phyloP scores from a whole-genome alignment of 2,329 filamentous ascomycete species.

The Hysterium pulicare region DNA sequence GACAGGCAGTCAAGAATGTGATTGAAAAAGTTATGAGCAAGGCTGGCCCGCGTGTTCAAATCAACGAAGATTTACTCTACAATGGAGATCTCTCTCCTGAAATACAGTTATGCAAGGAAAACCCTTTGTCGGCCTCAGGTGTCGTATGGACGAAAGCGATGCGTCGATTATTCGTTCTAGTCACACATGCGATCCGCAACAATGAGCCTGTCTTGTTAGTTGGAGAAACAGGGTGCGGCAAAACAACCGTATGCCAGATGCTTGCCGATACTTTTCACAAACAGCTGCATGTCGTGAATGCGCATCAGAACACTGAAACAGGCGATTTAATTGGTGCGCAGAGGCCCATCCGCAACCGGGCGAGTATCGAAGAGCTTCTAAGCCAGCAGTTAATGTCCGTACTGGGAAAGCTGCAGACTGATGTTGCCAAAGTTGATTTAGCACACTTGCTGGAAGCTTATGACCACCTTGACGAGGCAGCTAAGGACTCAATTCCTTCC shows the following conservation, averaged over 20 bases:
- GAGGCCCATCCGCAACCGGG: constrained; percentile 81
- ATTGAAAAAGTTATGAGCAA: constrained; percentile 83
- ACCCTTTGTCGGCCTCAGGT: constrained; percentile 11
- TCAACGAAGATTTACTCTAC: constrained; percentile 74
- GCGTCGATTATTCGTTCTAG: constrained; percentile 84
- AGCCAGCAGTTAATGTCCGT: constrained; percentile 56
- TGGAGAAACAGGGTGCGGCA: constrained; percentile 95
- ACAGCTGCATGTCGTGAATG: constrained; percentile 85
- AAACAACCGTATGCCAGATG: constrained; percentile 93
- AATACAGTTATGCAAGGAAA: constrained; percentile 31
- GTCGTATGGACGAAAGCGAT: constrained; percentile 96
- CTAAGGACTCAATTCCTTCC: constrained; percentile 46
- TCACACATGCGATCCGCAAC: constrained; percentile 80
- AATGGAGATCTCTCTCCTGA: constrained; percentile 41
- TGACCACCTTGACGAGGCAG: constrained; percentile 48
- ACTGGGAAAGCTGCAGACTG: constrained; percentile 15
- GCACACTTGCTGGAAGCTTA: constrained; percentile 61
- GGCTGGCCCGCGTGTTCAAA: constrained; percentile 58
- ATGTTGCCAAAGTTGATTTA: constrained; percentile 31
- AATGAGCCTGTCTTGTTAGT: constrained; percentile 93
- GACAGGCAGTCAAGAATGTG: constrained; percentile 75
- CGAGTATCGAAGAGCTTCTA: constrained; percentile 65
- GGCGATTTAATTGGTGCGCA: constrained; percentile 96
- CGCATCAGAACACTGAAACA: constrained; percentile 97
- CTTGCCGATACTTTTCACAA: constrained; percentile 76